Base-by-base conservation (phyloP, 768 basidiomycete species). In the Austroboletus festivus region DNA sequence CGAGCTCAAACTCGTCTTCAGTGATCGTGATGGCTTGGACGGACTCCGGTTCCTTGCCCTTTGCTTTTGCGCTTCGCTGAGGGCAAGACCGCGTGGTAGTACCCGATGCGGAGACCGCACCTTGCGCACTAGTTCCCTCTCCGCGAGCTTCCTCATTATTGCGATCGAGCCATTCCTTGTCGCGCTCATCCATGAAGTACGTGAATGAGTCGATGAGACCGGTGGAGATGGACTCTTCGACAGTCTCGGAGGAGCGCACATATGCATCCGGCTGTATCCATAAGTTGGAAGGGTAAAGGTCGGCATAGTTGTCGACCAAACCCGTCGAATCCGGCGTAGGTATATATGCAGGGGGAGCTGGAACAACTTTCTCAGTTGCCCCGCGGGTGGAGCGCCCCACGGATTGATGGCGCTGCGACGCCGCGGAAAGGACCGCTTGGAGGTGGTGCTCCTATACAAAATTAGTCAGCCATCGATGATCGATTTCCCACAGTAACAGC, bases 131-230 rank as follows among this genome's bases (percentile, higher is more conserved):
- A 1, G 89, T 87, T 16, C 92, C 92, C 64, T 93, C 90, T 16
- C 87, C 89, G 13, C 86, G 77, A 2, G 88, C 89, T 48, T 86
- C 81, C 60, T 86, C 85, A 59, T 97, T 96, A 62, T 91, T 92
- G 69, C 83, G 86, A 58, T 89, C 86, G 26, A 99, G 78, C 95
- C 95, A 99, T 54, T 88, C 87, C 60, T 87, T 83, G 71, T 98
- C 95, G 16, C 87, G 85, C 67, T 98, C 96, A 59, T 99, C 95
- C 88, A 97, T 89, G 55, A 82, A 89, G 62, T 98, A 97, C 2
- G 84, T 83, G 68, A 87, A 87, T 0, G 87, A 86, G 56, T 86
- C 82, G 26, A 80, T 71, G 48, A 93, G 78, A 11, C 80, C 81
- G 54, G 71, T 75, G 4, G 67, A 65, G 56, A 76, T 73, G 9